Evolutionary conservation across 129 eudicot genomes (phyloP), one percentile per base, ranked within the genome.

Genomic region (Sambucus nigra): DNA sequence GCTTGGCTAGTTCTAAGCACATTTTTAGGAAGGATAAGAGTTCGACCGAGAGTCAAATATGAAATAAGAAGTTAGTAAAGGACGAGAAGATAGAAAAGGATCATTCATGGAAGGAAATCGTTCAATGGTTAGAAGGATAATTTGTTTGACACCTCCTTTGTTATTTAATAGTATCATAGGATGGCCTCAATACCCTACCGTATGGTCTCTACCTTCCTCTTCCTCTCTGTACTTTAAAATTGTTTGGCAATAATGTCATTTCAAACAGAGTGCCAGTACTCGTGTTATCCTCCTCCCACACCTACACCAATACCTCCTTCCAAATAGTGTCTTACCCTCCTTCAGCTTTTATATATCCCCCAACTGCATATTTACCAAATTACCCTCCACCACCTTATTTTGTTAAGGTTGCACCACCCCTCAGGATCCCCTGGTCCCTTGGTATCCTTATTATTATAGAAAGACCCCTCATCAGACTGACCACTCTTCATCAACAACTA

Each of bases 401-500:
- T 42, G 42, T 28, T 46, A 73, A 67, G 0, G 70, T 55, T 14
- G 32, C 62, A 32, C 91, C 80, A 25, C 75, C 2, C 69, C 95
- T 38, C 95, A 86, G 2, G 83, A 81, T 16, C 74, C 78, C 8
- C 46, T 81, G 0, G 72, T 81, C 51, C 84, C 87, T 0, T 86
- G 91, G 86, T 86, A 63, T 27, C 95, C 95, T 0, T 86, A 50
- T 58, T 86, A 86, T 73, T 81, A 69, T 71, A 66, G 81, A 52
- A 81, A 66, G 60, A 91, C 91, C 11, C 88, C 84, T 0, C 77
- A 62, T 42, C 48, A 59, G 46, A 51, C 75, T 19, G 65, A 65
- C 63, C 61, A 68, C 64, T 73, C 67, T 5, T 75, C 91, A 15
- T 47, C 91, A 24, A 29, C 67, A 2, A 28, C n/a, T n/a, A n/a